Evolutionary conservation across 805 yeast species (phyloP), one percentile per base, ranked within the genome.

Genomic region (Yarrowia phangngaensis): DNA sequence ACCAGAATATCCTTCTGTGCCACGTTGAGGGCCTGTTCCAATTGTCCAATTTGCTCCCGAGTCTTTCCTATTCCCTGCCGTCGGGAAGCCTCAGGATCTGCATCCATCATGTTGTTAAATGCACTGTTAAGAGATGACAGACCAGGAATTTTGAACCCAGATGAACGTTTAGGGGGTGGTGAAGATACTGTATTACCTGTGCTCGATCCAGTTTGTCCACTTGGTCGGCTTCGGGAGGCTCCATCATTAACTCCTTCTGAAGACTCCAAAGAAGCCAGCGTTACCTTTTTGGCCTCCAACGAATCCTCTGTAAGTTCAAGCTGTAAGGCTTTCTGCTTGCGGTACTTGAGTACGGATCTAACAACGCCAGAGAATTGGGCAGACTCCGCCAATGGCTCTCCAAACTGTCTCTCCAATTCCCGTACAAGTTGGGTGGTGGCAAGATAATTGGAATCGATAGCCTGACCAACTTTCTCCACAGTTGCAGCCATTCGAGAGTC

Each of bases 391-490:
- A 81, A 64, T 3, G 86, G 86, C 59, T 81, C 87, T 6, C 78
- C 72, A 56, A 80, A 80, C 49, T 77, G 76, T 1, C 78, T 72
- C 45, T 76, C 77, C 41, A 82, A 63, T 27, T 74, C 74, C 9
- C 70, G 64, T 4, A 78, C 74, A 8, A 82, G 68, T 1, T 73
- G 61, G 56, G 78, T 69, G 54, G 79, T 67, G n/a, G 78, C 60
- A 53, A 77, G 61, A 59, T 70, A 72, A 35, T 69, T 51, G 66
- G 74, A 75, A 63, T 92, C 97, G 54, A 85, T 80, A 1, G 88
- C 82, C 59, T 84, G 88, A 1, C 97, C 97, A 20, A 87, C 76
- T 54, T 79, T 78, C 60, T 92, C 97, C 53, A 86, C 72, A 2
- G 79, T 70, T 3, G 78, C 60, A 1, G 92, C 70, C 32, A 70